Evolutionary conservation across 1,139 yeast species (phyloP).

Genomic region (Schizosaccharomyces versatilis): DNA sequence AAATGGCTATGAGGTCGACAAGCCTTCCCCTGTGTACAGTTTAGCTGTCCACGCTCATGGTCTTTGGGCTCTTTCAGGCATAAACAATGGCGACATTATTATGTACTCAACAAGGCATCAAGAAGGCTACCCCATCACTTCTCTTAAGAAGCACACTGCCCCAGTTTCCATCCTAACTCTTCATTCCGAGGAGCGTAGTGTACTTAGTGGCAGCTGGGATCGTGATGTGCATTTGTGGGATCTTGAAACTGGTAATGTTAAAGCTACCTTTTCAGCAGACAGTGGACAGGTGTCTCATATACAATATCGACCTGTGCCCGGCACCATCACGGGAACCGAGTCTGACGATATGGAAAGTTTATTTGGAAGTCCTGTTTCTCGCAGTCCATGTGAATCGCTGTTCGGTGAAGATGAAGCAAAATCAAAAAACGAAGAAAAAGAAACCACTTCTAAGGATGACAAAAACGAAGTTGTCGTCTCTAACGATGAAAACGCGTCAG

Average conservation of each 20-base stretch:
- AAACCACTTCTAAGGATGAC: constrained; percentile 3
- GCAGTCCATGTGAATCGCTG: neutral
- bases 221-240: constrained; percentile 65
- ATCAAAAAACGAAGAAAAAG: constrained; percentile 17
- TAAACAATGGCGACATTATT: constrained; percentile 61
- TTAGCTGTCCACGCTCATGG: constrained; percentile 67
- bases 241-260: constrained; percentile 41
- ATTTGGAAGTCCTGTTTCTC: neutral
- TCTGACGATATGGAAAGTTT: constrained; percentile 3
- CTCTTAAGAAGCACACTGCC: constrained; percentile 46
- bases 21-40: constrained; percentile 53
- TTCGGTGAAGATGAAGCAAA: constrained; percentile 17
- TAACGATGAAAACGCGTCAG: neutral
- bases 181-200: constrained; percentile 35
- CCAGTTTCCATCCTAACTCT: constrained; percentile 54
- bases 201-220: constrained; percentile 85
- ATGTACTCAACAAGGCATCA: constrained; percentile 61
- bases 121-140: constrained; percentile 67
- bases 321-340: neutral
- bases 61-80: constrained; percentile 67
- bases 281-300: neutral
- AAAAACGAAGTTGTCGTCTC: neutral
- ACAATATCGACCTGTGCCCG: neutral
- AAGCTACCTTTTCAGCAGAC: constrained; percentile 13
- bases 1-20: constrained; percentile 27